phyloP scores from a whole-genome alignment of 805 yeast genomes.

The Pichia kluyveri region DNA sequence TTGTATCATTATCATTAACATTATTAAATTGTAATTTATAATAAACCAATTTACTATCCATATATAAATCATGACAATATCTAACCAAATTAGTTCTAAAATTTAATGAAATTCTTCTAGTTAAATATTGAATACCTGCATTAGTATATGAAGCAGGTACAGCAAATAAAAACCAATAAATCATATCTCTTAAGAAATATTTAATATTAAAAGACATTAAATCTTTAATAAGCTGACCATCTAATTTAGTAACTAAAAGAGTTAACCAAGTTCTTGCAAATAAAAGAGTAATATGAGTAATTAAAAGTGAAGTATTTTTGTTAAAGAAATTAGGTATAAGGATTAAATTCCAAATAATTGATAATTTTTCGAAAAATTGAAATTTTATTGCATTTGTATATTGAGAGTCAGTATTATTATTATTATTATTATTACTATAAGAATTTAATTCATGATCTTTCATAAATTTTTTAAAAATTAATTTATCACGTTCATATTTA shows the following conservation, averaged over 20 bases:
- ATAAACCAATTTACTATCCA: slow-evolving; percentile 73
- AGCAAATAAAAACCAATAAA: slow-evolving; percentile 83
- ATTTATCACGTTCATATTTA: slow-evolving; percentile 46
- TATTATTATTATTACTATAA: neutral
- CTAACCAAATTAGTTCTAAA: slow-evolving; percentile 79
- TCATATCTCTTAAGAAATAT: slow-evolving; percentile 66
- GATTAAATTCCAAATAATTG: slow-evolving; percentile 63
- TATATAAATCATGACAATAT: slow-evolving; percentile 82
- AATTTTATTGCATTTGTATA: slow-evolving; percentile 28
- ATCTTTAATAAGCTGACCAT: slow-evolving; percentile 87
- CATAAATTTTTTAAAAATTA: slow-evolving; percentile 39
- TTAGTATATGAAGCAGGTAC: slow-evolving; percentile 91
- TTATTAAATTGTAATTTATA: slow-evolving; percentile 67
- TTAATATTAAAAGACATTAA: slow-evolving; percentile 73
- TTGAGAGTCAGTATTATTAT: neutral
- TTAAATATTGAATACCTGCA: slow-evolving; percentile 76
- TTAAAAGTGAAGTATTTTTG: slow-evolving; percentile 55
- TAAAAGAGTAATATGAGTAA: slow-evolving; percentile 65
- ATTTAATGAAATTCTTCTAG: slow-evolving; percentile 66
- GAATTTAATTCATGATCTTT: slow-evolving; percentile 19
- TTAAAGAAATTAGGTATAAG: slow-evolving; percentile 68
- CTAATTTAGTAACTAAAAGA: slow-evolving; percentile 75
- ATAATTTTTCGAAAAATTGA: slow-evolving; percentile 61
- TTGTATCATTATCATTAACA: neutral
- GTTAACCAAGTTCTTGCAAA: slow-evolving; percentile 82